These are phyloP conservation scores for Eucalyptus melliodora DNA, from an alignment of 345 rosid genomes.

Conservation along the genomic window DNA sequence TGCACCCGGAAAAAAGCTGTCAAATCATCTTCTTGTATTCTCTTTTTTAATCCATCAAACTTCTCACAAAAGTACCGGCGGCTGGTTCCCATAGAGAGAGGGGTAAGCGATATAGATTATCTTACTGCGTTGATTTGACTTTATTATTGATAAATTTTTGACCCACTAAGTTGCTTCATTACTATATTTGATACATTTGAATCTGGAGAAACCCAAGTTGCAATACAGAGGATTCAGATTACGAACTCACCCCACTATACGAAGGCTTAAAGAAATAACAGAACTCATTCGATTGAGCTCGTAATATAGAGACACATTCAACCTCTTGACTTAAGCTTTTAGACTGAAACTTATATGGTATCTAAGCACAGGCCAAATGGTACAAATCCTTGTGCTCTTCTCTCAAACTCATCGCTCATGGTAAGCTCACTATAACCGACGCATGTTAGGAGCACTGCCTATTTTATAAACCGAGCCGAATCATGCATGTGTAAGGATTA, in stretches of 20 bases:
- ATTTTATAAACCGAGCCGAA: neutral
- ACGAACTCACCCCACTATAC: neutral
- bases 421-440: neutral
- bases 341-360: neutral
- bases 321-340: neutral
- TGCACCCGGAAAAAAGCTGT: neutral
- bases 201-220: neutral
- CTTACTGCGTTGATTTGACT: neutral
- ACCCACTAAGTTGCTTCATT: neutral
- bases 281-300: neutral
- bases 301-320: neutral
- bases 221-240: neutral
- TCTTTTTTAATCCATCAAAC: neutral
- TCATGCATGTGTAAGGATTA: neutral
- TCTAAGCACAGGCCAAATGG: neutral
- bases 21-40: neutral
- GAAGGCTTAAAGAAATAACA: neutral
- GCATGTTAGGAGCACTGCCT: neutral
- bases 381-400: neutral
- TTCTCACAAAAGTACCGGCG: neutral
- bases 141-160: neutral
- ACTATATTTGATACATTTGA: neutral
- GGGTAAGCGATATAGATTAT: neutral
- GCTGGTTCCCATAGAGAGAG: neutral
- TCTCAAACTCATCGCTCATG: neutral